Conservation (phyloP, 345 rosid species). For the Brassica juncea region DNA sequence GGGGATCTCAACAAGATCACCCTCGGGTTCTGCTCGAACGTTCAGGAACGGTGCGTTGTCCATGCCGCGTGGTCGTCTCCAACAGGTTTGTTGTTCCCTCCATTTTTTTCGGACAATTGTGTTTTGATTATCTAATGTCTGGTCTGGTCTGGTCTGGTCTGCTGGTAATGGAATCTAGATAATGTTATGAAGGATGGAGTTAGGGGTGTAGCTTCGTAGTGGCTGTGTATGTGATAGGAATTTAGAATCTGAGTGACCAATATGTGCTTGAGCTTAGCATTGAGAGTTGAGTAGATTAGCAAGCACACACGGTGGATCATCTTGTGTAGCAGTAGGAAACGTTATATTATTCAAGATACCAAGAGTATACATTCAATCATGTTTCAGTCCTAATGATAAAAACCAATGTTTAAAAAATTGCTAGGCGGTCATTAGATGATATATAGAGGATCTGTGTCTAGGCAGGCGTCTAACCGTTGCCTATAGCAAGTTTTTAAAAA, state of each 20-base stretch:
- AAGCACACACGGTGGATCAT: not conserved
- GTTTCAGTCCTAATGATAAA: not conserved
- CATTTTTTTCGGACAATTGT: not conserved
- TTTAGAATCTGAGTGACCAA: not conserved
- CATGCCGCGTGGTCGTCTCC: constrained; percentile 99
- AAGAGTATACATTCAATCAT: constrained; percentile 2
- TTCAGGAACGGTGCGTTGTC: constrained; percentile 88
- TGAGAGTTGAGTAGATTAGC: constrained; percentile 6
- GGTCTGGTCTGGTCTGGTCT: not conserved
- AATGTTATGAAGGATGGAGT: not conserved
- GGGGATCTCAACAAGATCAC: constrained; percentile 98
- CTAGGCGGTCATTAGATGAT: no score
- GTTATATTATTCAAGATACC: not conserved
- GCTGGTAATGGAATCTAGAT: not conserved
- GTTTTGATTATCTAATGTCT: not conserved
- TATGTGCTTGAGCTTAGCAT: constrained; percentile 11
- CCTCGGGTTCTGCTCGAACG: constrained; percentile 87
- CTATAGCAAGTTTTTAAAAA: no score
- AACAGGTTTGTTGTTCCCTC: constrained; percentile 53
- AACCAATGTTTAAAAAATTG: not conserved
- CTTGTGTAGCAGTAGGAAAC: not conserved
- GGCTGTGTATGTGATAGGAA: constrained; percentile 8
- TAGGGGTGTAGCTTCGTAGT: not conserved
- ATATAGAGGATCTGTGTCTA: no score
- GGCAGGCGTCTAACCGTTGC: no score